A percentile compares a stretch with the other conserved stretches of the same genome.
Conservation (phyloP, 2,329 filamentous ascomycete genomes). For the Xylaria sp. region DNA sequence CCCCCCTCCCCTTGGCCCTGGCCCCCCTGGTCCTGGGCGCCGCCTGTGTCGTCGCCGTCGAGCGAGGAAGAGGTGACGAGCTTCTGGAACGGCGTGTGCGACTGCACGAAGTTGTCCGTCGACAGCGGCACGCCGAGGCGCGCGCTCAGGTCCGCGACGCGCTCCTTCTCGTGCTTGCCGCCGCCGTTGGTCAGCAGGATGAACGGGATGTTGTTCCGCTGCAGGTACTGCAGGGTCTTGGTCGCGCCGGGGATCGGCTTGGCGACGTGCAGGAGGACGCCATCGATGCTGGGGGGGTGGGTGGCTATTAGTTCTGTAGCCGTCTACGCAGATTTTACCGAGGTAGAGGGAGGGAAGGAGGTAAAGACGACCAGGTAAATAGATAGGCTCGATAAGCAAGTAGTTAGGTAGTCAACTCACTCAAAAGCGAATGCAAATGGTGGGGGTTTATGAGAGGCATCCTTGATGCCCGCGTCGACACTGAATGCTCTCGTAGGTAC, state of each 20-base stretch:
- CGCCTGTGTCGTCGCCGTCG: slow-evolving; percentile 51
- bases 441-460: slow-evolving; percentile 17
- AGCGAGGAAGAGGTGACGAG: too few species aligned
- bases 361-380: too few species aligned
- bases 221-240: slow-evolving; percentile 72
- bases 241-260: slow-evolving; percentile 78
- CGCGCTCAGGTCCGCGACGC: slow-evolving; percentile 69
- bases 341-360: neutral
- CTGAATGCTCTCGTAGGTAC: neutral
- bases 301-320: slow-evolving; percentile 9
- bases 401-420: slow-evolving; percentile 31
- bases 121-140: slow-evolving; percentile 67
- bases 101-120: slow-evolving; percentile 77
- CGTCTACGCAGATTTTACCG: slow-evolving; percentile 1
- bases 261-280: slow-evolving; percentile 85
- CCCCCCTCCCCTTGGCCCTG: too few species aligned
- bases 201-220: slow-evolving; percentile 78
- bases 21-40: too few species aligned
- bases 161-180: slow-evolving; percentile 76
- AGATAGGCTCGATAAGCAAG: too few species aligned
- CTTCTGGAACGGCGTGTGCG: slow-evolving; percentile 85
- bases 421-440: slow-evolving; percentile 41
- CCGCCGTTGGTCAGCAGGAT: slow-evolving; percentile 96
- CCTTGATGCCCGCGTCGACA: slow-evolving; percentile 7
- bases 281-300: slow-evolving; percentile 68